Conservation (phyloP, 192 early-diverging fungal species). For the Ambispora gerdemannii region DNA sequence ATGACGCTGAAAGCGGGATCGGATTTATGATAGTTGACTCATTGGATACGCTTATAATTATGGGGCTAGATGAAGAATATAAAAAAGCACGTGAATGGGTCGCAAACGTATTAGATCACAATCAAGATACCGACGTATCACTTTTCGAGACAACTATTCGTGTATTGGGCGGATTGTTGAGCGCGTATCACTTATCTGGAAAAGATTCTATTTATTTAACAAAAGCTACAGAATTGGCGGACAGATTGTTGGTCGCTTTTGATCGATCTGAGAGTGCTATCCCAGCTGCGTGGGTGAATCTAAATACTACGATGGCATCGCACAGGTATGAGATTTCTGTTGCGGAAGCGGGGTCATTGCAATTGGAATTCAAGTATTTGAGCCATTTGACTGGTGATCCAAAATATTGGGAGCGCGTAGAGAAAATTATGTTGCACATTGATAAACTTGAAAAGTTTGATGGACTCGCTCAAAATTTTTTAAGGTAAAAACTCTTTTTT, state of each 20-base stretch:
- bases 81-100: constrained; percentile 65
- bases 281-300: constrained; percentile 62
- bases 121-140: constrained; percentile 63
- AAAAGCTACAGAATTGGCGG: constrained; percentile 74
- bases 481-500: constrained; percentile 39
- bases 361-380: constrained; percentile 86
- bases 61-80: constrained; percentile 76
- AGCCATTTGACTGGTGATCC: constrained; percentile 69
- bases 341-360: constrained; percentile 79
- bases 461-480: constrained; percentile 75
- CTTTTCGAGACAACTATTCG: constrained; percentile 90
- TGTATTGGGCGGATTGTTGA: constrained; percentile 79
- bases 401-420: constrained; percentile 70
- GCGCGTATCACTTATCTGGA: constrained; percentile 73
- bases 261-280: constrained; percentile 57
- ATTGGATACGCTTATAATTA: constrained; percentile 78
- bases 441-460: constrained; percentile 50
- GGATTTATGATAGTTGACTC: constrained; percentile 84
- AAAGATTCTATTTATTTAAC: constrained; percentile 60
- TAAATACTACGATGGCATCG: constrained; percentile 47
- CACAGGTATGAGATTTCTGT: constrained; percentile 50
- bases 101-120: constrained; percentile 54
- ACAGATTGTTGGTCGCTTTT: constrained; percentile 68
- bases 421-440: constrained; percentile 58
- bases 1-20: constrained; percentile 45